A percentile compares a stretch with the other conserved stretches of the same genome.
These are phyloP conservation scores for Mayamaea pseudoterrestris DNA, from an alignment of 108 stramenopile species.

Conservation along the genomic window DNA sequence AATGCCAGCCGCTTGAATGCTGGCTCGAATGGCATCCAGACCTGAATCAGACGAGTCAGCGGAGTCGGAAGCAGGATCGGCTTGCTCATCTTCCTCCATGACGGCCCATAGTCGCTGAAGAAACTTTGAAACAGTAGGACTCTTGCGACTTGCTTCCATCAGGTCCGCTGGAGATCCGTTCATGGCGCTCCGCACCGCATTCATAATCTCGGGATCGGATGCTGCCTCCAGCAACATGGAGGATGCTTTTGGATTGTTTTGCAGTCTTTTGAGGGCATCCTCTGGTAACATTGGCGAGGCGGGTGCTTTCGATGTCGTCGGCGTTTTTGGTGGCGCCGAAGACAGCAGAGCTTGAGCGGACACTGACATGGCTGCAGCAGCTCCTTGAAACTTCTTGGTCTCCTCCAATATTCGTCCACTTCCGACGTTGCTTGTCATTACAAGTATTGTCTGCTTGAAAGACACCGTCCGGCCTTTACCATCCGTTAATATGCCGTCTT, in stretches of 20 bases:
- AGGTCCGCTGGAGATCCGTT: conserved; percentile 26
- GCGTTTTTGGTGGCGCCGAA: not conserved
- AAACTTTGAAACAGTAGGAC: conserved; percentile 17
- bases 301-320: not conserved
- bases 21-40: conserved; percentile 10
- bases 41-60: not conserved
- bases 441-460: conserved; percentile 89
- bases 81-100: conserved; percentile 6
- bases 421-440: conserved; percentile 95
- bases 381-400: not conserved
- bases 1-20: conserved; percentile 8
- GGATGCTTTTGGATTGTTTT: conserved; percentile 15
- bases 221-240: conserved; percentile 20
- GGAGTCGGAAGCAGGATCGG: not conserved
- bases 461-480: conserved; percentile 93
- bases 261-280: conserved; percentile 10
- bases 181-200: conserved; percentile 24
- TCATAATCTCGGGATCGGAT: conserved; percentile 17
- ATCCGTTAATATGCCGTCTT: conserved; percentile 96
- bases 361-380: not conserved
- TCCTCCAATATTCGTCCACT: conserved; percentile 74
- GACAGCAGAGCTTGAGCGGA: not conserved
- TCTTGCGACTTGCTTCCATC: conserved; percentile 7
- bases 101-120: conserved; percentile 12
- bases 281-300: conserved; percentile 14